Conservation (phyloP, 257 asterid genomes). For the Coffea eugenioides region DNA sequence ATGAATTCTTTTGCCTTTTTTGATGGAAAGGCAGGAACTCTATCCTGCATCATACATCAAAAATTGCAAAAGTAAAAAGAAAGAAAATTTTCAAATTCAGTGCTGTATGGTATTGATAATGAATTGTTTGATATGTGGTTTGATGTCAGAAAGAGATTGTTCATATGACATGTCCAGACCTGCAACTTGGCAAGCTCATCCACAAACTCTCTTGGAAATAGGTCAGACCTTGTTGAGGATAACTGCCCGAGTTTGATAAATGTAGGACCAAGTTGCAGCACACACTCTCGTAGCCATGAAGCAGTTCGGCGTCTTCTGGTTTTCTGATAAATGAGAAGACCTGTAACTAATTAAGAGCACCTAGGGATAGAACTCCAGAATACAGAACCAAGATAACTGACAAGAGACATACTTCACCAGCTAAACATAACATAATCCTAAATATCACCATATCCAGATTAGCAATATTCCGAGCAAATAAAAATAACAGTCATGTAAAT, state of each 20-base stretch:
- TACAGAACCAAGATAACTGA: neutral
- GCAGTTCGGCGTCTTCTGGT: conserved; percentile 73
- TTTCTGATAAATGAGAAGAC: conserved; percentile 35
- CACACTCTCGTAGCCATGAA: conserved; percentile 83
- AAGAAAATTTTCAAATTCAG: conserved; percentile 1
- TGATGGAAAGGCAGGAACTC: conserved; percentile 93
- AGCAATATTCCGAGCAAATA: neutral
- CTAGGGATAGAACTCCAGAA: neutral
- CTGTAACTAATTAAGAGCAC: conserved; percentile 7
- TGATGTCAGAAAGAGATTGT: neutral
- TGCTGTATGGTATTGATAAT: neutral
- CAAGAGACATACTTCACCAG: neutral
- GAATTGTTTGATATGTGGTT: neutral
- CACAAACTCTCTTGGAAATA: conserved; percentile 89
- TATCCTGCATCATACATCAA: conserved; percentile 60
- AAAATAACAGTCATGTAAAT: neutral
- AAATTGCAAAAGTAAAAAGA: neutral
- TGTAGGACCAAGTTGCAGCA: conserved; percentile 95
- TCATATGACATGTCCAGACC: conserved; percentile 35
- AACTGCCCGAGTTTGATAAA: conserved; percentile 92
- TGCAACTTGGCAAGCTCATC: conserved; percentile 95
- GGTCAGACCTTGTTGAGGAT: conserved; percentile 92
- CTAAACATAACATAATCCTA: neutral
- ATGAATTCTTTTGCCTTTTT: conserved; percentile 64
- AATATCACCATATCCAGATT: neutral